phyloP scores from a whole-genome alignment of 2,329 filamentous ascomycete genomes.

The Alternaria conjuncta region DNA sequence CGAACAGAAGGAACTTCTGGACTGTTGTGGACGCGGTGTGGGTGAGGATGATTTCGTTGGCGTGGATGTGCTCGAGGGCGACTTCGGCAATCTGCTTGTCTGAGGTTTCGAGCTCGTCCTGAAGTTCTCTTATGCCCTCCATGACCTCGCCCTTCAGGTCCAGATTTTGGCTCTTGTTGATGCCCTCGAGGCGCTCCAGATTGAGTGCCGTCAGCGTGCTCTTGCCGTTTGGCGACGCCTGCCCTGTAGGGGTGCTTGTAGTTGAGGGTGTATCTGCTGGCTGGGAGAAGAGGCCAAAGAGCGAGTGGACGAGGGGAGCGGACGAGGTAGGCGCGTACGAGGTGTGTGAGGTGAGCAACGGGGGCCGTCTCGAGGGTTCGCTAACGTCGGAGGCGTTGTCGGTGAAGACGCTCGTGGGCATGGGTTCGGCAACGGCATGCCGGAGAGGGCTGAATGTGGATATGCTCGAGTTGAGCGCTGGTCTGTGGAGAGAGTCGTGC shows the following conservation, averaged over 20 bases:
- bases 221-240: constrained; percentile 58
- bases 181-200: constrained; percentile 48
- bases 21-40: constrained; percentile 86
- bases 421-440: constrained; percentile 49
- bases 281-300: constrained; percentile 87
- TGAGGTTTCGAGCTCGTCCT: constrained; percentile 91
- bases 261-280: constrained; percentile 58
- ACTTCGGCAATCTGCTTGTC: constrained; percentile 92
- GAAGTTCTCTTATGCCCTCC: constrained; percentile 92
- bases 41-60: constrained; percentile 89
- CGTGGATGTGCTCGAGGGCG: constrained; percentile 90
- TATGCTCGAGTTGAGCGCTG: constrained; percentile 50
- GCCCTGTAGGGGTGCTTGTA: constrained; percentile 59
- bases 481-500: constrained; percentile 47
- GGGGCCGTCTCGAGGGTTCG: constrained; percentile 59
- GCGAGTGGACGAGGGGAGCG: constrained; percentile 68
- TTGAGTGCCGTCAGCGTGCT: constrained; percentile 43
- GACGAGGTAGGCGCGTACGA: constrained; percentile 65
- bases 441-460: constrained; percentile 57
- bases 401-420: constrained; percentile 35
- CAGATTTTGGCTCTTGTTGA: constrained; percentile 54
- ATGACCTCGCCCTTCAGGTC: constrained; percentile 90
- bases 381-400: constrained; percentile 46
- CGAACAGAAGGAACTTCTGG: constrained; percentile 86
- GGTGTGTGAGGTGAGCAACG: constrained; percentile 66